These are phyloP conservation scores for Xylariaceae sp. DNA, from an alignment of 2,329 filamentous ascomycete genomes.

Conservation along the genomic window DNA sequence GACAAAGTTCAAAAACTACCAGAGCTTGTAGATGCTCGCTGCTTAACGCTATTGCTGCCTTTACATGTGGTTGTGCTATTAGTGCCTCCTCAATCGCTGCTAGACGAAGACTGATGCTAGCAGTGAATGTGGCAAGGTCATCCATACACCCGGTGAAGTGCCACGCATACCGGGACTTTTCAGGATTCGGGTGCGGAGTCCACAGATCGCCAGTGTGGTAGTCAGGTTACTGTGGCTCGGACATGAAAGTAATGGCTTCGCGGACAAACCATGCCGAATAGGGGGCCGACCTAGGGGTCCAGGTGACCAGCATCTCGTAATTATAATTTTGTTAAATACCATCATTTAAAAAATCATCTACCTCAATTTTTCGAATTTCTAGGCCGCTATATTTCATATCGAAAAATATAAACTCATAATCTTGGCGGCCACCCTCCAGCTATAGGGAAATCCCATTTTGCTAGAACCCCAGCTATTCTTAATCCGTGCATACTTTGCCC, in stretches of 20 bases:
- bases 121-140: constrained; percentile 33
- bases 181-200: constrained; percentile 32
- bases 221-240: constrained; percentile 23
- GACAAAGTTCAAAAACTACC: constrained; percentile 26
- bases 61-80: constrained; percentile 8
- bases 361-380: constrained; percentile 26
- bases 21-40: constrained; percentile 27
- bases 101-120: constrained; percentile 30
- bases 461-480: constrained; percentile 29
- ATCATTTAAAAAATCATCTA: constrained; percentile 21
- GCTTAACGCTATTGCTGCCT: constrained; percentile 27
- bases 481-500: constrained; percentile 28
- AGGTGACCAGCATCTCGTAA: constrained; percentile 29
- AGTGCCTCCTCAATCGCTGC: constrained; percentile 27
- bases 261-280: constrained; percentile 27
- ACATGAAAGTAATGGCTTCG: constrained; percentile 12
- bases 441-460: constrained; percentile 23
- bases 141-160: constrained; percentile 34
- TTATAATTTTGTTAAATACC: constrained; percentile 15
- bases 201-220: constrained; percentile 31
- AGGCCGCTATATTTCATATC: constrained; percentile 25
- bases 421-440: constrained; percentile 24
- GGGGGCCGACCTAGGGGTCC: constrained; percentile 16
- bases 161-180: constrained; percentile 28
- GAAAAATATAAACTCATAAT: constrained; percentile 30